Percentiles rank a stretch among this genome's conserved stretches.
These are phyloP conservation scores for Solanum paucissectum DNA, from an alignment of 257 asterid genomes.

Conservation along the genomic window DNA sequence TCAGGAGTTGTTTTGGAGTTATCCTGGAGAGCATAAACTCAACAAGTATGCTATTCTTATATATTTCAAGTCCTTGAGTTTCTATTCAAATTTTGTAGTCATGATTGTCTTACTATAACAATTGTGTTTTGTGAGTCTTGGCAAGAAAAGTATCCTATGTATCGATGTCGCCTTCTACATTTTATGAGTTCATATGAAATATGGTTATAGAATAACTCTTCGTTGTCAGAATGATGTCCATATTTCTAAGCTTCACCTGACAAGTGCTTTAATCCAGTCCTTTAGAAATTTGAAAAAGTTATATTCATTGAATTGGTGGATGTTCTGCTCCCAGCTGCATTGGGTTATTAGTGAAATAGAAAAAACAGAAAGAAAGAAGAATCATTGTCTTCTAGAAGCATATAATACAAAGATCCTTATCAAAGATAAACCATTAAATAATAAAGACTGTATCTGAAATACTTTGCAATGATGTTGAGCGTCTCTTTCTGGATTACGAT, in stretches of 20 bases:
- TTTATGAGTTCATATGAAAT: background rate
- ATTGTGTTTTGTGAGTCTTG: background rate
- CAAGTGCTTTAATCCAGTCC: too few relatives aligned
- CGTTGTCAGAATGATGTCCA: background rate
- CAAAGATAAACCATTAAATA: too few relatives aligned
- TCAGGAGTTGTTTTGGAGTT: slow-evolving; percentile 56
- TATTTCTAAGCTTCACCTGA: too few relatives aligned
- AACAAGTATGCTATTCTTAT: slow-evolving; percentile 32
- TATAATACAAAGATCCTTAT: too few relatives aligned
- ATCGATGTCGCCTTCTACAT: background rate
- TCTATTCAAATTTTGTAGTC: background rate
- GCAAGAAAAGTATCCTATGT: background rate
- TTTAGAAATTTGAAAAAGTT: too few relatives aligned
- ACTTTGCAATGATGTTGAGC: background rate
- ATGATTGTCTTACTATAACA: background rate
- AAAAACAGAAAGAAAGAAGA: too few relatives aligned
- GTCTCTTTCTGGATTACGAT: background rate
- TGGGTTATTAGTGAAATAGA: too few relatives aligned
- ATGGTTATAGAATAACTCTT: background rate
- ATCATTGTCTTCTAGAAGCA: too few relatives aligned
- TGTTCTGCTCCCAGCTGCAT: too few relatives aligned
- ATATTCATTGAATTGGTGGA: too few relatives aligned
- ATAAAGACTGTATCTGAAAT: too few relatives aligned
- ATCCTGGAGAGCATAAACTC: slow-evolving; percentile 60
- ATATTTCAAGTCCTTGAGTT: background rate